Base-by-base conservation (phyloP, 495 filamentous ascomycete species). In the Neurospora hispaniola region DNA sequence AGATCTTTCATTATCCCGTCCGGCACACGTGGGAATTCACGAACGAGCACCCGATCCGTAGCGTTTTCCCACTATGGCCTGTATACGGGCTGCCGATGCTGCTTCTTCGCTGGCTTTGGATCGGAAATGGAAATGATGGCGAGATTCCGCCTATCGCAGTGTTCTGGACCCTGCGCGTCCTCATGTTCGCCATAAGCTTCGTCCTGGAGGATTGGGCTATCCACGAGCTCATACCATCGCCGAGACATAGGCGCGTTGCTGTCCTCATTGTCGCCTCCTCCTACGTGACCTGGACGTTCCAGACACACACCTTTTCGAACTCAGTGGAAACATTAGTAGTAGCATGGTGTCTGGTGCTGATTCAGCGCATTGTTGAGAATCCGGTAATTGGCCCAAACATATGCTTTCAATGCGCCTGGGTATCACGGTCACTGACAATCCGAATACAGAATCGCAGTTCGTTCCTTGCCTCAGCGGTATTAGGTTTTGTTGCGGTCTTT, bases 291-390 rank as follows among this genome's bases (percentile, higher is more conserved):
- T 98, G 96, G 96, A 97, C 96, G 54, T 97, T 92, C 84, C 96
- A 99, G 84, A 97, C 93, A 54, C 96, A 99, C 84, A 98, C 96
- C 42, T 98, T 99, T 82, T 98, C 96, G 79, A 99, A 99, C 81
- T 94, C 94, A 70, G 88, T 98, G 76, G 96, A 99, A 83, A 98
- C 96, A 2, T 85, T 99, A 76, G 86, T 92, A 41, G 94, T 99
- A 20, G 86, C 90, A 69, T 98, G 96, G 96, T 91, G 91, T 74
- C 78, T 99, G 81, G 94, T 98, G 70, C 84, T 98, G 77, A 92
- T 98, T 77, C 89, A 90, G 78, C 89, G 95, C 77, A 94, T 98
- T 74, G 82, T 90, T 42, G 90, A 89, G 43, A 89, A 89, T 75
- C 91, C 91, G 84, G 94, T 96, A 84, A 14, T 85, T 80, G 39